These are phyloP conservation scores for Blastocystis sp. DNA, from an alignment of 352 stramenopile species.

Conservation along the genomic window DNA sequence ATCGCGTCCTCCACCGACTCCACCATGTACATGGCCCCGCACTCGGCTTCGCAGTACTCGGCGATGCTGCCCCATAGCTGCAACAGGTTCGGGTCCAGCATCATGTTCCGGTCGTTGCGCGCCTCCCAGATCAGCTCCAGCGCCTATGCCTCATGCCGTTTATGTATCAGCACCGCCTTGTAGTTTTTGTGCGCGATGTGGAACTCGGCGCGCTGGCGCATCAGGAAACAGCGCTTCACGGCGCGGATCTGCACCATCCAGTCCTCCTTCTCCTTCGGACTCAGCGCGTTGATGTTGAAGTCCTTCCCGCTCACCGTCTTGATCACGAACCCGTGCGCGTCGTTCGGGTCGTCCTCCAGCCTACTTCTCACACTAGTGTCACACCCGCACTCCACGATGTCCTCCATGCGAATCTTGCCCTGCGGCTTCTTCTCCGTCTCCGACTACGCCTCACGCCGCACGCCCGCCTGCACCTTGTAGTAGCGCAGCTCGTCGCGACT, in stretches of 20 bases:
- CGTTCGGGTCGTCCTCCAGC: slow-evolving; percentile 58
- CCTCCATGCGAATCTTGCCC: slow-evolving; percentile 62
- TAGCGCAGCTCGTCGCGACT: slow-evolving; percentile 63
- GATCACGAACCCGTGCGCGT: slow-evolving; percentile 63
- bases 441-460: background rate
- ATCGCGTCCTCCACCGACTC: slow-evolving; percentile 47
- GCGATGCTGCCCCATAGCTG: slow-evolving; percentile 58
- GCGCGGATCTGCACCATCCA: slow-evolving; percentile 65
- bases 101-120: slow-evolving; percentile 47
- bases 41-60: slow-evolving; percentile 33
- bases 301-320: slow-evolving; percentile 57
- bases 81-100: slow-evolving; percentile 50
- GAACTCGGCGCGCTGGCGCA: slow-evolving; percentile 38
- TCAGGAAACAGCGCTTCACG: slow-evolving; percentile 59
- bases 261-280: slow-evolving; percentile 62
- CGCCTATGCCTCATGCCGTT: background rate
- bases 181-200: slow-evolving; percentile 60
- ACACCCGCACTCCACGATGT: slow-evolving; percentile 45
- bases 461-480: slow-evolving; percentile 20
- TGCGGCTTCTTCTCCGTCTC: slow-evolving; percentile 69
- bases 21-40: slow-evolving; percentile 60
- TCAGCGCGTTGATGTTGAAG: slow-evolving; percentile 61
- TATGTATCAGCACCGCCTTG: background rate
- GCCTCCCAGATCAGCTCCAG: slow-evolving; percentile 61
- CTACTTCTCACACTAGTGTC: background rate